Evolutionary conservation across 2,329 filamentous ascomycete species (phyloP).

Genomic region (Diaporthe vaccinii): DNA sequence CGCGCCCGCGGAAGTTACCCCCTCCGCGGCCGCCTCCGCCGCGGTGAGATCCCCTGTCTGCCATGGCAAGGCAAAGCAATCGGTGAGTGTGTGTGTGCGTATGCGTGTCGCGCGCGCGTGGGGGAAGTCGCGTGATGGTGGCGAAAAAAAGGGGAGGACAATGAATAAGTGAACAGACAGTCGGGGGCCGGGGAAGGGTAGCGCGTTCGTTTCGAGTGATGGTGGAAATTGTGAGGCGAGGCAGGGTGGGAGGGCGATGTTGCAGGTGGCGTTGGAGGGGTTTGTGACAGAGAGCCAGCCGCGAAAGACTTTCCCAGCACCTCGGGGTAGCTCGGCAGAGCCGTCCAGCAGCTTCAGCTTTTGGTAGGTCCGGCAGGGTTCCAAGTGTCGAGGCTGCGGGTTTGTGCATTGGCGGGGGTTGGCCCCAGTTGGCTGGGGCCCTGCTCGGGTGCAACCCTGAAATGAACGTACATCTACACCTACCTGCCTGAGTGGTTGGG

Average conservation of each 20-base stretch:
- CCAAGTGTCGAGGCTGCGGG: not conserved
- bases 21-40: slow-evolving; percentile 61
- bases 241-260: slow-evolving; percentile 8
- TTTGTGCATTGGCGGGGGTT: not conserved
- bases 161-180: no score
- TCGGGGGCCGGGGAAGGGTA: not conserved
- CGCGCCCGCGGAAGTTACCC: slow-evolving; percentile 57
- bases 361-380: not conserved
- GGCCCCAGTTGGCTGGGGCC: not conserved
- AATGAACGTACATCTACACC: not conserved
- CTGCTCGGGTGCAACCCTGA: slow-evolving; percentile 14
- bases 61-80: slow-evolving; percentile 55
- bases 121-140: not conserved
- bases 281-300: not conserved
- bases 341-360: slow-evolving; percentile 1
- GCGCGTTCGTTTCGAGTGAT: slow-evolving; percentile 20
- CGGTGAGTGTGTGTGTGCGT: slow-evolving; percentile 25
- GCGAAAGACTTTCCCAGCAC: slow-evolving; percentile 16
- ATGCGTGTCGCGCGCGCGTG: not conserved
- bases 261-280: slow-evolving; percentile 31
- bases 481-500: not conserved
- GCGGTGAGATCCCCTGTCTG: slow-evolving; percentile 64
- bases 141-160: not conserved
- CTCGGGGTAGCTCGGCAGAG: slow-evolving; percentile 19
- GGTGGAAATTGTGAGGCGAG: slow-evolving; percentile 7